Percentiles rank a stretch among this genome's conserved stretches.
Conservation (phyloP, 2,329 filamentous ascomycete species). For the Talaromyces pinophilus region DNA sequence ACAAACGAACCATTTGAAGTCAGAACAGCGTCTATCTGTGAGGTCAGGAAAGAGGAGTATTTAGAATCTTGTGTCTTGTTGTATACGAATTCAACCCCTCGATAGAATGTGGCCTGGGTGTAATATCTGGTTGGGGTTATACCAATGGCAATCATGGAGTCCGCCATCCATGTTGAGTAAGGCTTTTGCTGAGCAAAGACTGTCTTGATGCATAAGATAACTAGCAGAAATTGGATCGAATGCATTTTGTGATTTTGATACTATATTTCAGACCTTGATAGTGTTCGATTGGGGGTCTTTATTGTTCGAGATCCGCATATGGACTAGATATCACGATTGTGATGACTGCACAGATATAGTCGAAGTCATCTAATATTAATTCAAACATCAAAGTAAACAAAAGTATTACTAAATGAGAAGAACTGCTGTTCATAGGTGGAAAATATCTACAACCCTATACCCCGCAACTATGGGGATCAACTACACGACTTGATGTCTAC, state of each 20-base stretch:
- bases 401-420: neutral
- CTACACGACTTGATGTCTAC: neutral
- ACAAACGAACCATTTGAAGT: neutral
- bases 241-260: neutral
- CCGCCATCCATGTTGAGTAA: neutral
- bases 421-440: neutral
- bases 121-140: slow-evolving; percentile 3
- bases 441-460: slow-evolving; percentile 1
- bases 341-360: neutral
- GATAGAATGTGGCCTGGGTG: slow-evolving; percentile 1
- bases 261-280: neutral
- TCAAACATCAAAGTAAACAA: neutral
- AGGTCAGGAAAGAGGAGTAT: neutral
- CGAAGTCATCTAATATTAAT: neutral
- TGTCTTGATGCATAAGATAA: neutral
- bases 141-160: neutral
- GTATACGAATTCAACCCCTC: neutral
- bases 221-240: neutral
- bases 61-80: neutral
- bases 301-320: neutral
- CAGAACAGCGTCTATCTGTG: neutral
- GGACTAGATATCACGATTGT: neutral
- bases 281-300: neutral
- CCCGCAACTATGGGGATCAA: neutral
- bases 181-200: neutral